A percentile compares a stretch with the other conserved stretches of the same genome.
Conservation (phyloP, 257 asterid species). For the Penstemon barbatus region DNA sequence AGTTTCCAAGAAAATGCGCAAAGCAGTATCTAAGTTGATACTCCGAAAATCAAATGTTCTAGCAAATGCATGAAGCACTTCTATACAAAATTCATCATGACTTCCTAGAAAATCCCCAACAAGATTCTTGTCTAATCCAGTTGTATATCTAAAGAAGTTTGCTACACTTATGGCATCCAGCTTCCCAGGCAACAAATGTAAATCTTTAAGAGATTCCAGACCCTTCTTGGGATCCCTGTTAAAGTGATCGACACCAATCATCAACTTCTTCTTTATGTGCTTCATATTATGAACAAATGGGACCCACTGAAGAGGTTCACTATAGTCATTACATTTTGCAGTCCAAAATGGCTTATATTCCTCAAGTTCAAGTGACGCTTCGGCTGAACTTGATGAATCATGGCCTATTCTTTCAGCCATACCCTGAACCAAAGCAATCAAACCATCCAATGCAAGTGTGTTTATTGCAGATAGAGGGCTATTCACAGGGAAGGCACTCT, state of each 20-base stretch:
- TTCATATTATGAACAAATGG: constrained; percentile 75
- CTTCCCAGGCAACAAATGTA: constrained; percentile 66
- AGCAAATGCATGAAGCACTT: constrained; percentile 88
- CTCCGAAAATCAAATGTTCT: constrained; percentile 68
- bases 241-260: constrained; percentile 84
- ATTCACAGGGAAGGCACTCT: constrained; percentile 92
- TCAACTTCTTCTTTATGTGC: constrained; percentile 69
- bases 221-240: constrained; percentile 86
- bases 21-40: constrained; percentile 82
- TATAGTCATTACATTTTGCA: constrained; percentile 56
- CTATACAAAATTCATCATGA: constrained; percentile 81
- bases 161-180: constrained; percentile 81
- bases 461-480: constrained; percentile 81
- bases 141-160: constrained; percentile 68
- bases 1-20: constrained; percentile 85
- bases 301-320: constrained; percentile 71
- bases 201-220: constrained; percentile 71
- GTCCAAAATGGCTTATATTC: constrained; percentile 78
- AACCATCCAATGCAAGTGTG: constrained; percentile 88
- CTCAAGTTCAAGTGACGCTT: constrained; percentile 40
- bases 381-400: constrained; percentile 46
- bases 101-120: constrained; percentile 85
- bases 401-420: constrained; percentile 77
- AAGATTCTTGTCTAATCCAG: constrained; percentile 77
- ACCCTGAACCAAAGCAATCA: constrained; percentile 81